These are phyloP conservation scores for Trichoderma asperelloides DNA, from an alignment of 495 filamentous ascomycete genomes.

Conservation along the genomic window DNA sequence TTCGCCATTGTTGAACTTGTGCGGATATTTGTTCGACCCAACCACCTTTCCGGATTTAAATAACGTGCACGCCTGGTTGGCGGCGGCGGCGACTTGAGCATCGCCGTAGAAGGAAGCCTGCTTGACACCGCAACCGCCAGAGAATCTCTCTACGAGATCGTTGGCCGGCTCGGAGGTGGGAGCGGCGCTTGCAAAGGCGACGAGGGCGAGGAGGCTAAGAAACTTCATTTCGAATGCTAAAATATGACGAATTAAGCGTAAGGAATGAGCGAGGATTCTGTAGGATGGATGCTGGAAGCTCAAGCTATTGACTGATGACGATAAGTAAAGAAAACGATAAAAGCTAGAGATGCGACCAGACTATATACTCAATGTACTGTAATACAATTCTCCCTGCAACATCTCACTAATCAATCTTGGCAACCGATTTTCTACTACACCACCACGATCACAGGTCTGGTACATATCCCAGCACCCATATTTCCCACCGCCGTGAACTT, in stretches of 20 bases:
- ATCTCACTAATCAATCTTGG: neutral
- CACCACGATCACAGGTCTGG: neutral
- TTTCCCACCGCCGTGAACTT: no score
- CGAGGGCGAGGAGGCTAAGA: neutral
- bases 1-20: slow-evolving; percentile 66
- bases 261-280: no score
- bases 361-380: neutral
- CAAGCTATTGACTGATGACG: no score
- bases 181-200: slow-evolving; percentile 5
- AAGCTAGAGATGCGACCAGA: neutral
- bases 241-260: no score
- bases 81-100: slow-evolving; percentile 25
- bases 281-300: no score
- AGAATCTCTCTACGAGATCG: no score
- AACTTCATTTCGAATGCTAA: neutral
- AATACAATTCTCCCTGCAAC: neutral
- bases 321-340: neutral
- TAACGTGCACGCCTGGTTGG: slow-evolving; percentile 25
- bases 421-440: neutral
- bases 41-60: slow-evolving; percentile 31
- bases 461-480: no score
- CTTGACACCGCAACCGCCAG: neutral
- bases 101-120: slow-evolving; percentile 33
- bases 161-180: neutral
- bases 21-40: slow-evolving; percentile 49